Conservation (phyloP, 805 yeast species). For the Starmera dryadoides region DNA sequence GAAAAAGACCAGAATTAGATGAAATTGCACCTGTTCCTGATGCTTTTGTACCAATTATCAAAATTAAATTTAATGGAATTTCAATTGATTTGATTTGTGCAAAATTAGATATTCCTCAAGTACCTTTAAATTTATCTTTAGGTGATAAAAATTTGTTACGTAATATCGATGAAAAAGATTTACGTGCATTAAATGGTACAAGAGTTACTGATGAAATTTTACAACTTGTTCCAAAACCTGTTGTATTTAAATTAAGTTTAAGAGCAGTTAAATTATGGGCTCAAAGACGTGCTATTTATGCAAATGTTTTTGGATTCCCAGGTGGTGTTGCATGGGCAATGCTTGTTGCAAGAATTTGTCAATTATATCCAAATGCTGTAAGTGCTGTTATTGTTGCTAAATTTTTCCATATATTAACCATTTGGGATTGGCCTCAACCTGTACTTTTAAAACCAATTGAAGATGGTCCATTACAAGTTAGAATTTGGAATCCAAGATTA, state of each 20-base stretch:
- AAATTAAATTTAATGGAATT: conserved; percentile 82
- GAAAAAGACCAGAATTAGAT: conserved; percentile 73
- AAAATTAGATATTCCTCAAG: conserved; percentile 71
- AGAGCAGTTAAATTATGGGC: conserved; percentile 97
- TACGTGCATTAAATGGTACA: conserved; percentile 90
- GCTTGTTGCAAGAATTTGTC: conserved; percentile 97
- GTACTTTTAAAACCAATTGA: conserved; percentile 88
- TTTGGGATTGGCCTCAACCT: conserved; percentile 99
- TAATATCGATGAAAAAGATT: conserved; percentile 86
- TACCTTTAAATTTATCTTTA: conserved; percentile 67
- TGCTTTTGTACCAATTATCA: conserved; percentile 96
- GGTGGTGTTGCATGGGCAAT: conserved; percentile 99
- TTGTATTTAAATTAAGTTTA: conserved; percentile 86
- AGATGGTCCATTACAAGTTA: conserved; percentile 93
- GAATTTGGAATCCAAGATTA: conserved; percentile 93
- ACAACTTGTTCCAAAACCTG: conserved; percentile 83
- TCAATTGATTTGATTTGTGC: conserved; percentile 90
- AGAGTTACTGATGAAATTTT: conserved; percentile 95
- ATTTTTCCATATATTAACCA: conserved; percentile 76
- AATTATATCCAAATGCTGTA: conserved; percentile 91
- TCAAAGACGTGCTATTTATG: conserved; percentile 87
- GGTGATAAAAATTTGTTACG: conserved; percentile 79
- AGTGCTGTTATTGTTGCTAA: conserved; percentile 86
- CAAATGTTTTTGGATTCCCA: conserved; percentile 93
- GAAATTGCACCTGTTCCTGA: conserved; percentile 93